These are phyloP conservation scores for Sclerotinia trifoliorum DNA, from an alignment of 2,329 filamentous ascomycete species.

Conservation along the genomic window DNA sequence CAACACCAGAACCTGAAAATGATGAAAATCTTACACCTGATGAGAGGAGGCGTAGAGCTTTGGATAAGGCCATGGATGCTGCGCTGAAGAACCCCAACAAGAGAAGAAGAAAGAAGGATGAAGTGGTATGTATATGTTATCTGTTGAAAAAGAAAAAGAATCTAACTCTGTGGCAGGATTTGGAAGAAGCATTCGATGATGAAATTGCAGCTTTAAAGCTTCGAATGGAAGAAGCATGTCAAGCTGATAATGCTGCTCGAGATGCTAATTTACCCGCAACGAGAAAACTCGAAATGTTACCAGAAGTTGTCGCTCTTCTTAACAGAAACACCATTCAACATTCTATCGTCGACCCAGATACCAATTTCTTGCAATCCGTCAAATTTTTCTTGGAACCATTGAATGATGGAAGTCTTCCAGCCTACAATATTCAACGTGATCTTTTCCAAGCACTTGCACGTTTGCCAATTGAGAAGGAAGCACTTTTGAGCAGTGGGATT, in stretches of 20 bases:
- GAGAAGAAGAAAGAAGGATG: constrained; percentile 70
- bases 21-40: constrained; percentile 81
- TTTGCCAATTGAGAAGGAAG: constrained; percentile 87
- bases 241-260: constrained; percentile 81
- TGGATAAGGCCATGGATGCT: constrained; percentile 84
- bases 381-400: constrained; percentile 97
- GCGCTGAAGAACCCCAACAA: constrained; percentile 79
- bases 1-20: constrained; percentile 59
- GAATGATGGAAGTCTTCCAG: constrained; percentile 88
- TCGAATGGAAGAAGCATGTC: constrained; percentile 86
- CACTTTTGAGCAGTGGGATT: constrained; percentile 84
- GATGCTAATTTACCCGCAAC: constrained; percentile 76
- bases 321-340: constrained; percentile 86
- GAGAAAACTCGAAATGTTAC: constrained; percentile 90
- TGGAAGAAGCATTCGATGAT: constrained; percentile 86
- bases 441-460: constrained; percentile 78
- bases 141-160: background rate
- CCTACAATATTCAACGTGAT: constrained; percentile 96
- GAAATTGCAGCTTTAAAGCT: constrained; percentile 85
- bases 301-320: constrained; percentile 82
- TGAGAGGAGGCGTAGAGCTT: constrained; percentile 76
- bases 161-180: constrained; percentile 57
- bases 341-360: constrained; percentile 88
- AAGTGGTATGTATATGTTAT: constrained; percentile 66
- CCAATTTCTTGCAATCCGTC: constrained; percentile 90